A percentile compares a stretch with the other conserved stretches of the same genome.
Conservation (phyloP, 768 basidiomycete species). For the Rickenella mellea region DNA sequence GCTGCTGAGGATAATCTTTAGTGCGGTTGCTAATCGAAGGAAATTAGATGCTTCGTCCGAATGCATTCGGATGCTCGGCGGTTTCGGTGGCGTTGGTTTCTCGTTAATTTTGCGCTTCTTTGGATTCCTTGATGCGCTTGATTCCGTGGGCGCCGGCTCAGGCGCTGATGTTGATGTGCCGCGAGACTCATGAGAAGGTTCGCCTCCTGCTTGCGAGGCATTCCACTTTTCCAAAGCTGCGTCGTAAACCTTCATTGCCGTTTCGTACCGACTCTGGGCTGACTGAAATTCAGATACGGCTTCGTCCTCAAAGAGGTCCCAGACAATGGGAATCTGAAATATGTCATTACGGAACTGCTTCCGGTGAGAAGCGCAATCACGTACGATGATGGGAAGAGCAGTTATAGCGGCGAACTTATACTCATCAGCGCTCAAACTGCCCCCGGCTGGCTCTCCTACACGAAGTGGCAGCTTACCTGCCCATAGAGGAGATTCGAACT, state of each 20-base stretch:
- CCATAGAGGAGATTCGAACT: slow-evolving; percentile 20
- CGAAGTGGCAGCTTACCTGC: slow-evolving; percentile 15
- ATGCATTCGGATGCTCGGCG: slow-evolving; percentile 4
- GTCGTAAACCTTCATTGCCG: slow-evolving; percentile 2
- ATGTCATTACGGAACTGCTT: too few relatives aligned
- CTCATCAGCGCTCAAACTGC: slow-evolving; percentile 19
- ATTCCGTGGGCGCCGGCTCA: too few relatives aligned
- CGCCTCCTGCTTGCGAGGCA: too few relatives aligned
- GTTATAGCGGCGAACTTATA: slow-evolving; percentile 16
- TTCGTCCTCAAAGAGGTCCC: slow-evolving; percentile 9
- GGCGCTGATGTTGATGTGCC: too few relatives aligned
- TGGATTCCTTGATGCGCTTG: too few relatives aligned
- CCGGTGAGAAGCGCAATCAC: too few relatives aligned
- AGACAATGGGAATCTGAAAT: slow-evolving; percentile 16
- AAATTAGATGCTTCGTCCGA: slow-evolving; percentile 12
- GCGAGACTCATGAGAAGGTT: too few relatives aligned
- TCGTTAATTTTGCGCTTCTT: slow-evolving; percentile 1
- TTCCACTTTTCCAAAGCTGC: neutral
- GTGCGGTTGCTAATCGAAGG: slow-evolving; percentile 11
- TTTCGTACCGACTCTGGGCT: neutral
- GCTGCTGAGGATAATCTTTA: slow-evolving; percentile 12
- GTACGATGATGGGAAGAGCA: slow-evolving; percentile 16
- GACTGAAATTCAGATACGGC: slow-evolving; percentile 4
- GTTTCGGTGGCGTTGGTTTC: slow-evolving; percentile 1
- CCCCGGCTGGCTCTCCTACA: slow-evolving; percentile 22